These are phyloP conservation scores for Cryptosporidium ubiquitum DNA, from an alignment of 169 alveolate genomes.

Conservation along the genomic window DNA sequence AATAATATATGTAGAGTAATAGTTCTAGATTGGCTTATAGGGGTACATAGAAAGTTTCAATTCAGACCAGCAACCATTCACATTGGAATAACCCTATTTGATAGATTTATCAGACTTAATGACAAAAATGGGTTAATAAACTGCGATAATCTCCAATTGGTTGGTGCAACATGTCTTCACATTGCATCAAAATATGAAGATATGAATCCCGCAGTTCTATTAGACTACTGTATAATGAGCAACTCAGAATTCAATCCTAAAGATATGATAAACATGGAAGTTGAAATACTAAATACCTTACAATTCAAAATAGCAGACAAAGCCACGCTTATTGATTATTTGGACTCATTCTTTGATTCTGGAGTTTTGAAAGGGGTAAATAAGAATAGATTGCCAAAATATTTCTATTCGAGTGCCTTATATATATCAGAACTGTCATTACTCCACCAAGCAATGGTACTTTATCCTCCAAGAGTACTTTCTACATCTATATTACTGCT, in stretches of 20 bases:
- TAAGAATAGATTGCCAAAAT: slow-evolving; percentile 23
- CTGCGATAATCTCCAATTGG: slow-evolving; percentile 65
- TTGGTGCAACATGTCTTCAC: slow-evolving; percentile 71
- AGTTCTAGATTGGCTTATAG: slow-evolving; percentile 69
- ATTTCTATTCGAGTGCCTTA: slow-evolving; percentile 52
- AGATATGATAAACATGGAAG: slow-evolving; percentile 72
- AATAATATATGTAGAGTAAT: slow-evolving; percentile 66
- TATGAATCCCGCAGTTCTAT: slow-evolving; percentile 64
- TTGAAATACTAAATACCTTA: slow-evolving; percentile 42
- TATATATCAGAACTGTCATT: slow-evolving; percentile 58
- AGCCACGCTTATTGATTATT: slow-evolving; percentile 31
- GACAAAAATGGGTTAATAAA: slow-evolving; percentile 11
- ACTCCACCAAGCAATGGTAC: slow-evolving; percentile 49
- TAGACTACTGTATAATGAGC: slow-evolving; percentile 71
- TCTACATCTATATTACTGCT: slow-evolving; percentile 37
- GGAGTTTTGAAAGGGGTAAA: not conserved
- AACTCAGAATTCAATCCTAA: slow-evolving; percentile 62
- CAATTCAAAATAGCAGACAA: slow-evolving; percentile 49
- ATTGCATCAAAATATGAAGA: slow-evolving; percentile 71
- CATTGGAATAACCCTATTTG: slow-evolving; percentile 61
- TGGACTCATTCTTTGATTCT: slow-evolving; percentile 35
- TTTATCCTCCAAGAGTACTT: slow-evolving; percentile 17
- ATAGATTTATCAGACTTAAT: slow-evolving; percentile 36
- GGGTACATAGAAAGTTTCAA: slow-evolving; percentile 72
- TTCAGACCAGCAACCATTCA: slow-evolving; percentile 72